Evolutionary conservation across 768 basidiomycete species (phyloP).

Genomic region (Suillus variegatus): DNA sequence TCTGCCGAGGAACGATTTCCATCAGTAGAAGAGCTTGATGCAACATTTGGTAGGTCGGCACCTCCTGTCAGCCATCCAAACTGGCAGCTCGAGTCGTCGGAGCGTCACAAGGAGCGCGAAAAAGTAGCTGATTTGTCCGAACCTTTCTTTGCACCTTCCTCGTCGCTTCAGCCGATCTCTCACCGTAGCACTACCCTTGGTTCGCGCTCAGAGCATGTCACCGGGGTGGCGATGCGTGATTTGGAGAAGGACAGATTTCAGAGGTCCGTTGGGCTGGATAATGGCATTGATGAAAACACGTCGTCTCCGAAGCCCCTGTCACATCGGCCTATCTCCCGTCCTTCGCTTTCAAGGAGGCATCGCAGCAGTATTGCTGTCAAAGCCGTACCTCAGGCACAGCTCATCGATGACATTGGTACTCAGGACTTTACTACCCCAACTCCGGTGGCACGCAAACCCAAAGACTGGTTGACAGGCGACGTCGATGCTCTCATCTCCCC

Average conservation of each 20-base stretch:
- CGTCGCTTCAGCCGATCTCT: conserved; percentile 22
- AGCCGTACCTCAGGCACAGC: conserved; percentile 19
- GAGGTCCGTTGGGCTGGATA: conserved; percentile 15
- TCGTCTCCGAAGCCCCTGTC: conserved; percentile 19
- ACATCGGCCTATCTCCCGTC: conserved; percentile 34
- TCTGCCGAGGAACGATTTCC: conserved; percentile 79
- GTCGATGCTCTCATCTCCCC: conserved; percentile 40
- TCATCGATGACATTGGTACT: conserved; percentile 19
- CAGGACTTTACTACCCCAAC: conserved; percentile 17
- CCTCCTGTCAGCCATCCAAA: conserved; percentile 14
- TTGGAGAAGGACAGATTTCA: conserved; percentile 15
- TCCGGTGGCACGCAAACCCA: conserved; percentile 32
- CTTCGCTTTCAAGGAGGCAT: conserved; percentile 52
- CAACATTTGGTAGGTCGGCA: conserved; percentile 42
- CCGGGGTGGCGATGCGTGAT: conserved; percentile 54
- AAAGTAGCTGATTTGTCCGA: conserved; percentile 24
- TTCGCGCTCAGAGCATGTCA: conserved; percentile 57
- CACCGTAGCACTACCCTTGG: conserved; percentile 29
- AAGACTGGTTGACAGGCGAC: conserved; percentile 79
- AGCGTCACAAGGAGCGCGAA: conserved; percentile 11
- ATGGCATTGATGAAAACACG: conserved; percentile 15
- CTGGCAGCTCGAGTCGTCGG: conserved; percentile 17
- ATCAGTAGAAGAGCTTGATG: conserved; percentile 82
- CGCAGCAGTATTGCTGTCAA: conserved; percentile 50
- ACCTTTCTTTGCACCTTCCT: conserved; percentile 21